Conservation (phyloP, 257 asterid species). For the Mitragyna speciosa region DNA sequence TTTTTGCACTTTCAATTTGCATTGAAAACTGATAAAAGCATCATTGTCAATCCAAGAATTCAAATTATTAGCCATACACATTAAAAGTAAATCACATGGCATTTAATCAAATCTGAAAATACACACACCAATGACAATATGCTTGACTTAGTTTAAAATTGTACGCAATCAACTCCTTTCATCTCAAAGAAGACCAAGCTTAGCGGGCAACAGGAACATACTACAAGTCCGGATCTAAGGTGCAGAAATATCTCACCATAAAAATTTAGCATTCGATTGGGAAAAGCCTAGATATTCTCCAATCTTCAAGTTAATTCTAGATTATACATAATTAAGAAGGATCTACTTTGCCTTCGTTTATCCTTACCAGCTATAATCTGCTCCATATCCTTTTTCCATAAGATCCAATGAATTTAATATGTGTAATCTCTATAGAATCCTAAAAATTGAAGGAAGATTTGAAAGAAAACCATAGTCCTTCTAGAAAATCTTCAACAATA, state of each 20-base stretch:
- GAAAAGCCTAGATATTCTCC: not conserved
- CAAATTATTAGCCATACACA: not conserved
- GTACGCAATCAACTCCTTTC: not conserved
- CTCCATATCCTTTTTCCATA: not conserved
- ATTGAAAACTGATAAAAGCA: not conserved
- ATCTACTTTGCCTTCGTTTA: not conserved
- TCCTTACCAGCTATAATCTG: constrained; percentile 1
- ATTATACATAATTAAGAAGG: not conserved
- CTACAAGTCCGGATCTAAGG: not conserved
- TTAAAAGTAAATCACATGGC: not conserved
- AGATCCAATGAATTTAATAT: not conserved
- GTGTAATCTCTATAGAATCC: not conserved
- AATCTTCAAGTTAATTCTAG: not conserved
- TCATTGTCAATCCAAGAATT: not conserved
- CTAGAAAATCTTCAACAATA: not conserved
- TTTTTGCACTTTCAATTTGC: constrained; percentile 2
- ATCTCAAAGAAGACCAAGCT: not conserved
- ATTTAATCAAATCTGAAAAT: not conserved
- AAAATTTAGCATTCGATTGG: not conserved
- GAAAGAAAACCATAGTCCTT: not conserved
- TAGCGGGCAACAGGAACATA: not conserved
- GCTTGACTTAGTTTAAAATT: not conserved
- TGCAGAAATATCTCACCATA: not conserved
- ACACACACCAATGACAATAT: not conserved
- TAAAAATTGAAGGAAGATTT: not conserved